Evolutionary conservation across 106 monocot genomes (phyloP).

Genomic region (Amphibolis antarctica): DNA sequence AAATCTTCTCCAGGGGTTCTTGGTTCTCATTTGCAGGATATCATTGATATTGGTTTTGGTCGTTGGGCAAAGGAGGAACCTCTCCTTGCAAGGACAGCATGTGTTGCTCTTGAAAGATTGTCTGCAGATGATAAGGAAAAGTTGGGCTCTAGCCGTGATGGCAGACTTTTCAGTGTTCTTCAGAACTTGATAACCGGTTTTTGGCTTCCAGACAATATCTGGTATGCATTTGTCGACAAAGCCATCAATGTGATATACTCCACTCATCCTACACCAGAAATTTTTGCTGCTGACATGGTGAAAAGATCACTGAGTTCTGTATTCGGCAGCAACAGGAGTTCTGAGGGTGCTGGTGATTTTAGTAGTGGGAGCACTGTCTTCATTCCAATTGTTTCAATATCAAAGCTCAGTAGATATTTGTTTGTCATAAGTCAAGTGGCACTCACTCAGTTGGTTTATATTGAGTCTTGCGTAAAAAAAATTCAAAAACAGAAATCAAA

Average conservation of each 20-base stretch:
- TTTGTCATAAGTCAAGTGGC: conserved; percentile 82
- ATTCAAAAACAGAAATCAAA: conserved; percentile 62
- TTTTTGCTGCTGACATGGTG: conserved; percentile 54
- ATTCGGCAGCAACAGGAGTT: conserved; percentile 22
- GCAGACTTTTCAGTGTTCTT: conserved; percentile 50
- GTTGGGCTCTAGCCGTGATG: conserved; percentile 29
- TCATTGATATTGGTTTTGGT: conserved; percentile 99
- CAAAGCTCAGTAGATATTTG: conserved; percentile 69
- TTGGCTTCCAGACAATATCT: conserved; percentile 66
- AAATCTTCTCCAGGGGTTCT: conserved; percentile 68
- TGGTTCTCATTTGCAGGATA: conserved; percentile 69
- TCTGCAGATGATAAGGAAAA: conserved; percentile 77
- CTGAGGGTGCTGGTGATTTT: conserved; percentile 16
- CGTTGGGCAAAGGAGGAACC: conserved; percentile 91
- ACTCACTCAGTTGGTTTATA: conserved; percentile 76
- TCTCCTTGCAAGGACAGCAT: conserved; percentile 88
- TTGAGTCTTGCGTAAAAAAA: conserved; percentile 63
- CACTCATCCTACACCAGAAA: conserved; percentile 74
- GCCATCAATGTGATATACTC: conserved; percentile 75
- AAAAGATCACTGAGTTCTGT: conserved; percentile 46
- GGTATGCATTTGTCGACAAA: conserved; percentile 87
- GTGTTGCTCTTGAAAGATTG: conserved; percentile 73
- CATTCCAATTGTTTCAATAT: conserved; percentile 20
- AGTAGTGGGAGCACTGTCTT: conserved; percentile 10
- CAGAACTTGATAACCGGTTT: conserved; percentile 52